Evolutionary conservation across 352 stramenopile genomes (phyloP).

Genomic region (Phytophthora chlamydospora): DNA sequence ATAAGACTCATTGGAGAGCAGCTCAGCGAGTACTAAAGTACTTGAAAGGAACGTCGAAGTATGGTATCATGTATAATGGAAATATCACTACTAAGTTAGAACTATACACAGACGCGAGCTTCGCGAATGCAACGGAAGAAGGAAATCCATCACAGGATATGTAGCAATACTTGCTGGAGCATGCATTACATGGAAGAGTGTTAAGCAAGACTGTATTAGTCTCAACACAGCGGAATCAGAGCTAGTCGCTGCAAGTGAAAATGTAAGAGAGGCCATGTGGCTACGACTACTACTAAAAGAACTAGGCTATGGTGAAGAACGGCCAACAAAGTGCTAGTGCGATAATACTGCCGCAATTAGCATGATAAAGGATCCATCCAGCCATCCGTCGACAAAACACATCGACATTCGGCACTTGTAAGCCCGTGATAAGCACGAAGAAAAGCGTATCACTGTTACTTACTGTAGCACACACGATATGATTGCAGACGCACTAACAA

Average conservation of each 20-base stretch:
- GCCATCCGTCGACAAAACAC: not conserved
- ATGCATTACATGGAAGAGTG: slow-evolving; percentile 17
- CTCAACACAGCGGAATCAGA: slow-evolving; percentile 8
- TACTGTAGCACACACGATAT: slow-evolving; percentile 19
- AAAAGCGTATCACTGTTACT: slow-evolving; percentile 3
- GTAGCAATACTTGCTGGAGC: slow-evolving; percentile 14
- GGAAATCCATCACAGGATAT: slow-evolving; percentile 10
- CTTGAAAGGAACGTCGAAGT: slow-evolving; percentile 21
- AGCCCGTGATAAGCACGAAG: slow-evolving; percentile 6
- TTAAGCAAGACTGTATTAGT: slow-evolving; percentile 16
- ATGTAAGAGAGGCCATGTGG: slow-evolving; percentile 7
- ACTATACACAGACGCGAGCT: slow-evolving; percentile 21
- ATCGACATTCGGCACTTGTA: slow-evolving; percentile 13
- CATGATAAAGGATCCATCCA: too few species aligned
- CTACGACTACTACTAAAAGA: slow-evolving; percentile 1
- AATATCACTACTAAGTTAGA: slow-evolving; percentile 3
- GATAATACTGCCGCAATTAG: too few species aligned
- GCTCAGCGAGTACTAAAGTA: slow-evolving; percentile 22
- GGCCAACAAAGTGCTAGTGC: too few species aligned
- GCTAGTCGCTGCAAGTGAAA: slow-evolving; percentile 6
- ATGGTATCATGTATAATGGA: slow-evolving; percentile 7
- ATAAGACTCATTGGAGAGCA: slow-evolving; percentile 18
- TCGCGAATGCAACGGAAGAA: slow-evolving; percentile 16
- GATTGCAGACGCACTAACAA: slow-evolving; percentile 12
- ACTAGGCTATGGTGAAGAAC: too few species aligned